phyloP scores from a whole-genome alignment of 2,329 filamentous ascomycete genomes.

The Didymella glomerata region DNA sequence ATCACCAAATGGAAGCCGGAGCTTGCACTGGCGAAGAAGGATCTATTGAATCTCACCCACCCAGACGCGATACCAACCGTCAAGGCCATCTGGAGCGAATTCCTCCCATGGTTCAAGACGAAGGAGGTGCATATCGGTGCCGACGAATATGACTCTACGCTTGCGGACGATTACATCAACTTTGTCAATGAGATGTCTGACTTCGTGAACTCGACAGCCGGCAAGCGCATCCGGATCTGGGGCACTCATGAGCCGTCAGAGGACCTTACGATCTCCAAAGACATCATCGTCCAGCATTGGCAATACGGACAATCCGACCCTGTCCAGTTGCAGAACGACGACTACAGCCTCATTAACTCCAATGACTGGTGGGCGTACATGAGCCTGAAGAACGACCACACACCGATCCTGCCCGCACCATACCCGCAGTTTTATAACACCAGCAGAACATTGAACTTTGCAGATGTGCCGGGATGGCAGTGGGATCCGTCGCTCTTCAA shows the following conservation, averaged over 20 bases:
- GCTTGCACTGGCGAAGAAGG: constrained; percentile 48
- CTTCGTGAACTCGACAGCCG: constrained; percentile 43
- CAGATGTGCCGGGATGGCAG: constrained; percentile 53
- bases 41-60: constrained; percentile 49
- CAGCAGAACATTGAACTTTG: constrained; percentile 57
- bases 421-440: constrained; percentile 60
- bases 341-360: constrained; percentile 57
- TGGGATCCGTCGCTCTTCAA: constrained; percentile 59
- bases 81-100: constrained; percentile 50
- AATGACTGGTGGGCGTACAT: constrained; percentile 65
- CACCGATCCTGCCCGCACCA: constrained; percentile 56
- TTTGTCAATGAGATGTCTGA: constrained; percentile 50
- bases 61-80: constrained; percentile 49
- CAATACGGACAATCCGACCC: constrained; percentile 60
- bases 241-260: constrained; percentile 57
- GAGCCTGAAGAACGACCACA: constrained; percentile 63
- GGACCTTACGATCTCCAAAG: constrained; percentile 50
- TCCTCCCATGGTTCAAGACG: constrained; percentile 51
- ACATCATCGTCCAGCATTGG: constrained; percentile 59
- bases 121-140: constrained; percentile 52
- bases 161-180: constrained; percentile 50
- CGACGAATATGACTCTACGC: constrained; percentile 48
- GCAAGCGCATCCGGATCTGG: constrained; percentile 49
- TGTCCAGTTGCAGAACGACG: constrained; percentile 48
- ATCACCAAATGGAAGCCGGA: constrained; percentile 54